Evolutionary conservation across 768 basidiomycete genomes (phyloP).

Genomic region (Dioszegia aurantiaca): DNA sequence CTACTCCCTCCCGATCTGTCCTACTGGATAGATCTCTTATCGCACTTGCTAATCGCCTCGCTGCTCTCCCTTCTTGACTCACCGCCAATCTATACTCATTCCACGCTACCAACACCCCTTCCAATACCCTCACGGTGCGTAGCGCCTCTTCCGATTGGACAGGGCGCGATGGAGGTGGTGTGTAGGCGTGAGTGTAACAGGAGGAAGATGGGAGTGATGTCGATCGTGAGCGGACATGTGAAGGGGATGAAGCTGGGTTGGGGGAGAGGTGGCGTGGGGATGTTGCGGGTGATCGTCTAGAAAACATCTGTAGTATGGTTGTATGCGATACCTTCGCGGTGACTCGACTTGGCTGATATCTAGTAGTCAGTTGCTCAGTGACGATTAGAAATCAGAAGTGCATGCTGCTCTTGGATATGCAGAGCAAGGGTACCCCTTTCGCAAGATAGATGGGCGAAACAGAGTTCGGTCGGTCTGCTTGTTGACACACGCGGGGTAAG

Average conservation of each 20-base stretch:
- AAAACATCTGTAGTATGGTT: slow-evolving; percentile 2
- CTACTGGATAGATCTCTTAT: slow-evolving; percentile 16
- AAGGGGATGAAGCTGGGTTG: background rate
- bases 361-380: background rate
- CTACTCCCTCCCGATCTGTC: slow-evolving; percentile 21
- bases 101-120: slow-evolving; percentile 22
- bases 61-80: slow-evolving; percentile 15
- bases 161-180: slow-evolving; percentile 1
- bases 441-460: background rate
- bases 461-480: background rate
- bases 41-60: slow-evolving; percentile 19
- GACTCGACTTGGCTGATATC: background rate
- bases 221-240: background rate
- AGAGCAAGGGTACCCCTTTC: background rate
- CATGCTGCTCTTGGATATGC: background rate
- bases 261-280: slow-evolving; percentile 14
- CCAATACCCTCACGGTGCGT: slow-evolving; percentile 18
- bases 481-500: slow-evolving; percentile 10
- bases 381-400: background rate
- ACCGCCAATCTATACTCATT: slow-evolving; percentile 26
- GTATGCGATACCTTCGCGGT: background rate
- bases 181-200: background rate
- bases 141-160: slow-evolving; percentile 21
- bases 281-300: slow-evolving; percentile 1
- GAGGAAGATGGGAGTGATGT: background rate